Percentiles rank a stretch among this genome's conserved stretches.
These are phyloP conservation scores for Lecanoromycetidae sp. DNA, from an alignment of 2,329 filamentous ascomycete genomes.

Conservation along the genomic window DNA sequence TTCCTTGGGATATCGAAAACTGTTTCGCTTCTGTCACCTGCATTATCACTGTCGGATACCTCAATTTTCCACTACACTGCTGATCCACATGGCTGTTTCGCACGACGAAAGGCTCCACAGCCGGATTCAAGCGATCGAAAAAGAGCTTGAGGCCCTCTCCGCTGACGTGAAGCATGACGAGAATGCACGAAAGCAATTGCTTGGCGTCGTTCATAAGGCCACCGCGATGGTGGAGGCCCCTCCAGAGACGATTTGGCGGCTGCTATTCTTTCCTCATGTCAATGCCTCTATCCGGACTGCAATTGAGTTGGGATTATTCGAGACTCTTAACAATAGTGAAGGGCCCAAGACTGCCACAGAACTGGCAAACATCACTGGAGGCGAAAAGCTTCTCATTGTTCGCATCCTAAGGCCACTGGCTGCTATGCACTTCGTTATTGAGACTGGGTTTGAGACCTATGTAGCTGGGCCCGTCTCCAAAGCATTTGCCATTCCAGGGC, in stretches of 20 bases:
- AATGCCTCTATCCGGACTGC: neutral
- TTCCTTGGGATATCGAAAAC: too few relatives aligned
- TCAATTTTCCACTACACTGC: too few relatives aligned
- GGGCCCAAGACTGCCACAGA: neutral
- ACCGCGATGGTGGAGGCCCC: neutral
- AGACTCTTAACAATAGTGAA: conserved; percentile 1
- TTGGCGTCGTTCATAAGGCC: neutral
- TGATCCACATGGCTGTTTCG: too few relatives aligned
- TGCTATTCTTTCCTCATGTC: neutral
- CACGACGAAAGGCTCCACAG: neutral
- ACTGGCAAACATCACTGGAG: conserved; percentile 1
- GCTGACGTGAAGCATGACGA: neutral
- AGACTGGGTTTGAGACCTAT: conserved; percentile 21
- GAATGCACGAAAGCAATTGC: neutral
- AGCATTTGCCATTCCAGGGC: neutral
- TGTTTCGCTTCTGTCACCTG: too few relatives aligned
- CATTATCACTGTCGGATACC: too few relatives aligned
- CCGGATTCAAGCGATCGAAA: conserved; percentile 1
- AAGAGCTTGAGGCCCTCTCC: neutral
- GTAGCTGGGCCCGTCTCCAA: neutral
- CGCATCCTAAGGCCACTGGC: conserved; percentile 20
- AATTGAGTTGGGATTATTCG: conserved; percentile 5
- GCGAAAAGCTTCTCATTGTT: conserved; percentile 9
- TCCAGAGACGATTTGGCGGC: neutral
- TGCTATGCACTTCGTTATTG: conserved; percentile 20